Evolutionary conservation across 805 yeast genomes (phyloP), one percentile per base, ranked within the genome.

Genomic region (Starmerella bacillaris): DNA sequence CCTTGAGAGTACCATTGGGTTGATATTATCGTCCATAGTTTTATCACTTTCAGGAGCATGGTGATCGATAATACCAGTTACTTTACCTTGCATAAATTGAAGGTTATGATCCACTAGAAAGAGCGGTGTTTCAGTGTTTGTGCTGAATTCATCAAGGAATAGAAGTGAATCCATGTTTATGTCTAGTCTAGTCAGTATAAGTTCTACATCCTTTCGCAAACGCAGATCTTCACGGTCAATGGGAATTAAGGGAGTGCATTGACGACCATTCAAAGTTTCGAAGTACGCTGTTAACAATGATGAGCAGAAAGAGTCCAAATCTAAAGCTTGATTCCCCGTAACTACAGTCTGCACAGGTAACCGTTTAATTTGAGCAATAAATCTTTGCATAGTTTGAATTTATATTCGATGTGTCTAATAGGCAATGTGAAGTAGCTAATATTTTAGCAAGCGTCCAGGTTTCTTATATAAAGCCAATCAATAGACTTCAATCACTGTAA

Each of bases 311-410:
- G 95, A 84, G 54, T 86, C 98, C 58, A 89, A 59, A 54, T 86
- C 83, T 0, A 89, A 84, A 4, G 89, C 70, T 48, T 82, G 89
- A 50, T 83, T 83, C 1, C 95, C 95, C 0, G 76, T 59, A 0
- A 75, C 84, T 17, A 75, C 21, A 14, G 11, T n/a, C 30, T 30
- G 4, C 28, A 17, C 26, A 27, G 34, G 21, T 33, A 34, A 18
- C 35, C 33, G 6, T 26, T 18, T 5, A 18, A 18, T 18, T 18
- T 26, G 29, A 12, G 18, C 16, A 8, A 26, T 15, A 12, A 26
- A 26, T 5, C 12, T 15, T 18, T 7, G 29, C 29, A 26, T 26
- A n/a, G 26, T 18, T 11, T 5, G 29, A n/a, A n/a, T n/a, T n/a
- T n/a, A n/a, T n/a, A n/a, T n/a, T n/a, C n/a, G n/a, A n/a, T n/a